A percentile compares a stretch with the other conserved stretches of the same genome.
phyloP scores from a whole-genome alignment of 2,329 filamentous ascomycete species.

The Eutypa lata region DNA sequence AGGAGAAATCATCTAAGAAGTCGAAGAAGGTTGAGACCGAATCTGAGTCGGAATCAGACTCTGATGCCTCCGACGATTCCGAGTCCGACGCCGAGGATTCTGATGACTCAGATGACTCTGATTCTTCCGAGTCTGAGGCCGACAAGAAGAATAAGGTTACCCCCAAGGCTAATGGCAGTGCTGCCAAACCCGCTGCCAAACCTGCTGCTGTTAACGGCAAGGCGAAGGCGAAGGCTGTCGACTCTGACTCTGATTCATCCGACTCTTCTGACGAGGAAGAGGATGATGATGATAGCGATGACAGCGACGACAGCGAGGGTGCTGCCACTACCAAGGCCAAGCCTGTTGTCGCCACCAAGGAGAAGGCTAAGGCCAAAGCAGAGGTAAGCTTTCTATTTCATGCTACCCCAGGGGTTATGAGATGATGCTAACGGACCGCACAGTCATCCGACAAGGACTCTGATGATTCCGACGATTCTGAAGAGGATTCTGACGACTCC shows the following conservation, averaged over 20 bases:
- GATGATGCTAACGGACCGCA: not conserved
- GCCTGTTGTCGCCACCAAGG: constrained; percentile 18
- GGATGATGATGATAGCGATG: constrained; percentile 22
- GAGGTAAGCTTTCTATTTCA: constrained; percentile 10
- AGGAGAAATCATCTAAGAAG: constrained; percentile 36
- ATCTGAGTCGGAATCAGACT: constrained; percentile 35
- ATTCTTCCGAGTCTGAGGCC: constrained; percentile 17
- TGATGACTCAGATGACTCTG: constrained; percentile 23
- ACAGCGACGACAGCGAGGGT: constrained; percentile 23
- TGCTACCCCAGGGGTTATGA: not conserved
- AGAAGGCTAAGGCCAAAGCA: constrained; percentile 27
- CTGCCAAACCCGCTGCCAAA: constrained; percentile 4
- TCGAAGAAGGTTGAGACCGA: constrained; percentile 35
- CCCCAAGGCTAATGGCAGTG: constrained; percentile 25
- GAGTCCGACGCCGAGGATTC: constrained; percentile 24
- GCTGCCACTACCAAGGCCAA: constrained; percentile 21
- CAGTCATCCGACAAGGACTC: constrained; percentile 21
- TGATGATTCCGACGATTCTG: constrained; percentile 27
- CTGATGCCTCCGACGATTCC: constrained; percentile 23
- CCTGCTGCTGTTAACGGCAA: constrained; percentile 28
- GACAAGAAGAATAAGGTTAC: constrained; percentile 27
- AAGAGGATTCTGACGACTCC: constrained; percentile 23
- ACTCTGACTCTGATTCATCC: constrained; percentile 32
- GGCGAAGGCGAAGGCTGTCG: constrained; percentile 25
- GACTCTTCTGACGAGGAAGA: constrained; percentile 33